Percentiles rank a stretch among this genome's conserved stretches.
Conservation (phyloP, 495 filamentous ascomycete species). For the Xylaria grammica region DNA sequence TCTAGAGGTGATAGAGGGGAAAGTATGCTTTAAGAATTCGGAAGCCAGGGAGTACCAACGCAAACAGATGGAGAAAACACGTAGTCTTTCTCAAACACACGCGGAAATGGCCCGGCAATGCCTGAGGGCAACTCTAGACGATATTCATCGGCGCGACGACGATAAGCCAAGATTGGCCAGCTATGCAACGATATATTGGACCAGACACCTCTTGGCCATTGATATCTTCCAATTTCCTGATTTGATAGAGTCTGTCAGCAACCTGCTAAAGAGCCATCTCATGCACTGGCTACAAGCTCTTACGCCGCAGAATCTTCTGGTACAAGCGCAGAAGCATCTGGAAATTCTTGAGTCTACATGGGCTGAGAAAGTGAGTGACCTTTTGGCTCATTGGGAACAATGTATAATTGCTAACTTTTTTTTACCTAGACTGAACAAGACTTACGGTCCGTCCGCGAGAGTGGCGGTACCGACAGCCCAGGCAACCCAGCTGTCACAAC, state of each 20-base stretch:
- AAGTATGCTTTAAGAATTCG: background rate
- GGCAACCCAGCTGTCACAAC: no score
- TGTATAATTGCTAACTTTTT: background rate
- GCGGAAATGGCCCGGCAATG: background rate
- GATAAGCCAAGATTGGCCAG: background rate
- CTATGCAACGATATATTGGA: constrained; percentile 2
- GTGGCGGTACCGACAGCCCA: no score
- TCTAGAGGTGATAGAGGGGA: no score
- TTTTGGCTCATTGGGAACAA: background rate
- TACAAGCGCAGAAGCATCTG: background rate
- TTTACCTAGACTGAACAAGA: no score
- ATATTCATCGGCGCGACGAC: background rate
- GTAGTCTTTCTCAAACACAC: background rate
- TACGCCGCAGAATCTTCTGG: background rate
- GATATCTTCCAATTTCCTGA: background rate
- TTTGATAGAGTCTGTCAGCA: background rate
- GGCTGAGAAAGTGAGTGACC: background rate
- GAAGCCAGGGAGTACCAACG: constrained; percentile 1
- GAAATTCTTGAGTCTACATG: background rate
- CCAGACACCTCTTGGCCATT: background rate
- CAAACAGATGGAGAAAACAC: background rate
- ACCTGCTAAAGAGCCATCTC: background rate
- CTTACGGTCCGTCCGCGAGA: no score
- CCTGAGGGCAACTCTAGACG: background rate
- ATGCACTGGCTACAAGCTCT: background rate